Base-by-base conservation (phyloP, 805 yeast genomes). In the Cyberlindnera japonica region DNA sequence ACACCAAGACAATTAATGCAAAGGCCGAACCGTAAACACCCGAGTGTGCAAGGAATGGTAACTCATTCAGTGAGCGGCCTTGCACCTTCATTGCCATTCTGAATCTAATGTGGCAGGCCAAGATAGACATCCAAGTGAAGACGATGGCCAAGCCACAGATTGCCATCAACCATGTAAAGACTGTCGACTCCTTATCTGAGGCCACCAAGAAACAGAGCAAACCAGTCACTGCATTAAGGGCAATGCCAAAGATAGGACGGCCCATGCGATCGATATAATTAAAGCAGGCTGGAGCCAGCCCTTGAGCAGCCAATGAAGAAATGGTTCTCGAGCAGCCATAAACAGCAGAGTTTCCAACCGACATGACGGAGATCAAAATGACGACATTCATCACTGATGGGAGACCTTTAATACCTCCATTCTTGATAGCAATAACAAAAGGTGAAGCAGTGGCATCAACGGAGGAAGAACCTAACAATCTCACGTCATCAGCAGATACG, bases 281-380 rank as follows among this genome's bases (percentile, higher is more conserved):
- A 37, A 63, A 61, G 16, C 38, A 40, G 11, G 45, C 38, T 37
- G 78, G 79, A 14, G 77, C 76, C 47, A 66, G 60, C 17, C 71
- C 71, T 22, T 68, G 65, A 18, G 67, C 63, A 9, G 76, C 67
- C 35, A 74, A 61, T 1, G 76, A 66, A 23, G 71, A 70, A 37
- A 74, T 55, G 20, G 77, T 72, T 62, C 81, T 67, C 6, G 80
- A 73, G 21, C 77, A 68, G 9, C 78, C 81, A 54, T 69, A 76
- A n/a, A 75, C 76, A 0, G 79, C 73, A 5, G 79, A 70, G 36
- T 75, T 75, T 17, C 79, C 81, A 28, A 68, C 70, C 16, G 70
- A 65, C 40, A 68, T 51, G 21, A 68, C 67, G 5, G 73, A 63
- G 29, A 67, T 48, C 35, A 68, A 49, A 33, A 68, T 68, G 8